Base-by-base conservation (phyloP, 2,329 filamentous ascomycete genomes). In the Ceratocystis colombiana region DNA sequence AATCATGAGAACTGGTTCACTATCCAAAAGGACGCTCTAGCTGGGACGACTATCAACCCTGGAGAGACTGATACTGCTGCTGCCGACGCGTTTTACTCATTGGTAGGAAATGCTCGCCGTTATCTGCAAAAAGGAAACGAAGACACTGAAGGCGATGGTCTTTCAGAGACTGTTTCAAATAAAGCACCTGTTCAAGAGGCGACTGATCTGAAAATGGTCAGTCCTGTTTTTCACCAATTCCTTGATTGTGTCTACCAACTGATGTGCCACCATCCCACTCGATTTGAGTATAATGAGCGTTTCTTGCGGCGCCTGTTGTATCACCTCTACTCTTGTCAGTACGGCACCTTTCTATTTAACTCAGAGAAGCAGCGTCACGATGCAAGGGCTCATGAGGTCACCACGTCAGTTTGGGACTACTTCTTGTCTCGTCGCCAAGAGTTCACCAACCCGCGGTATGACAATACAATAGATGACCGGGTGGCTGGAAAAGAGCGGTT, bases 161-260 rank as follows among this genome's bases (percentile, higher is more conserved):
- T 75, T 64, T 74, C 76, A 55, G 76, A 81, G 67, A 72, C 74
- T 17, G 73, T 74, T 3, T 75, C 75, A 17, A 75, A 73, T 33
- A 76, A 75, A 61, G 73, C 77, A 45, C 76, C 79, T 20, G 78
- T 81, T n/a, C 77, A 79, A 70, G 85, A 90, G 71, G 82, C 86
- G 8, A 96, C 91, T 0, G 85, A 86, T 68, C 85, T 87, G n/a
- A 94, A 90, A 70, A 94, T 97, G 77, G 88, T 95, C 44, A 95
- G 91, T 68, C 94, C 94, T 0, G 89, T 99, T 28, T 99, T 99
- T 75, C 94, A 99, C 72, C 94, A 99, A 73, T 99, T 97, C 75
- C 82, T 99, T 8, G 94, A 97, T 73, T 91, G 90, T 46, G 90
- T 90, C 1, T 97, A 94, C 73, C 94, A 99, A 74, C 80, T 99